Conservation (phyloP, 306 rosid species). For the Sphenostylis stenocarpa region DNA sequence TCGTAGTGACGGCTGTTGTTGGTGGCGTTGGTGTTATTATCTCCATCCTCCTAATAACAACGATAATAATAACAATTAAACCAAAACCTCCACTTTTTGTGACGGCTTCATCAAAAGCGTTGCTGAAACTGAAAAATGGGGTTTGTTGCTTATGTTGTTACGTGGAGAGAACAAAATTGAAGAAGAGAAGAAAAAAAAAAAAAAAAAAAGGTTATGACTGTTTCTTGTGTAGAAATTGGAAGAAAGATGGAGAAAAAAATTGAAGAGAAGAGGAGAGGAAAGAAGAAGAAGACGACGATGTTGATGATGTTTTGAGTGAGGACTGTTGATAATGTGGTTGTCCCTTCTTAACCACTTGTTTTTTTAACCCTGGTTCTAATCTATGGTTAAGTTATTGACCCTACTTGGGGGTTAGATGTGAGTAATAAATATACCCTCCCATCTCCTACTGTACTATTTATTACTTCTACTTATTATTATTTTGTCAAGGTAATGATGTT, state of each 20-base stretch:
- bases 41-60: slow-evolving; percentile 68
- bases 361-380: slow-evolving; percentile 91
- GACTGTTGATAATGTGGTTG: slow-evolving; percentile 86
- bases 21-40: slow-evolving; percentile 37
- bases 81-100: neutral
- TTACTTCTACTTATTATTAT: neutral
- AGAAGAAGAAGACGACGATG: neutral
- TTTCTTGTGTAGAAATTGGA: neutral
- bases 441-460: neutral
- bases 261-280: neutral
- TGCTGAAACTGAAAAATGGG: neutral
- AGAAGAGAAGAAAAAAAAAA: neutral
- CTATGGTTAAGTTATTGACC: slow-evolving; percentile 79
- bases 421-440: slow-evolving; percentile 60
- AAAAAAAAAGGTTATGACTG: neutral
- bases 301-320: slow-evolving; percentile 51
- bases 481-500: neutral
- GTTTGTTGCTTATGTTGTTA: neutral
- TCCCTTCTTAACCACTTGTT: slow-evolving; percentile 84
- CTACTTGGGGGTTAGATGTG: slow-evolving; percentile 63
- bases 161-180: neutral
- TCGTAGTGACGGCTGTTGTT: slow-evolving; percentile 15
- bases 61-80: neutral
- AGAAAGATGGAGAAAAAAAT: neutral
- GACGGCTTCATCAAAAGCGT: slow-evolving; percentile 30